These are phyloP conservation scores for Isatis tinctoria DNA, from an alignment of 345 rosid genomes.

Conservation along the genomic window DNA sequence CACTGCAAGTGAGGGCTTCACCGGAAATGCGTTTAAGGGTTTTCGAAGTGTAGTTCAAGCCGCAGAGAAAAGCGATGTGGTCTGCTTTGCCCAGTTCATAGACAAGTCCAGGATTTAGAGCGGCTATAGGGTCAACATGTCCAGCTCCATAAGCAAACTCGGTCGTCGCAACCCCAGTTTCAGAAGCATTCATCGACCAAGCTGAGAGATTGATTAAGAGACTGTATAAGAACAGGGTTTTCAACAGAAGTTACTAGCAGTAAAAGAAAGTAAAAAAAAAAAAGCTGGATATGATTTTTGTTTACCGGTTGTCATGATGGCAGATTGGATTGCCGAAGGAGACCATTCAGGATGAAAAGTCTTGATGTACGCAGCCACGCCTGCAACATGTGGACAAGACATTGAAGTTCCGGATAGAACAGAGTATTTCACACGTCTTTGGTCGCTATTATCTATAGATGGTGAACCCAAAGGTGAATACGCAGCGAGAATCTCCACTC, in stretches of 20 bases:
- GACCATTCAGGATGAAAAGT: constrained; percentile 50
- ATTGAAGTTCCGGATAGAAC: constrained; percentile 47
- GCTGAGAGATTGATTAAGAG: constrained; percentile 20
- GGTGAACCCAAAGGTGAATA: constrained; percentile 25
- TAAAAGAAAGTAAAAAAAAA: not conserved
- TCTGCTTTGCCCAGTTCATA: constrained; percentile 29
- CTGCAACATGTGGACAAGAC: constrained; percentile 54
- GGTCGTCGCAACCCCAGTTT: not conserved
- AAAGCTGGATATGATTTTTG: not conserved
- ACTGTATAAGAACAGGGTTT: not conserved
- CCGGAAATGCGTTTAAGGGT: constrained; percentile 23
- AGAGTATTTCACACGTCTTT: constrained; percentile 18
- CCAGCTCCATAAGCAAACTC: constrained; percentile 58
- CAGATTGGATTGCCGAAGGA: constrained; percentile 51
- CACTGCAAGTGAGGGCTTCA: constrained; percentile 29
- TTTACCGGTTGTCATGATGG: constrained; percentile 59
- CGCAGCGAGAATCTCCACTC: constrained; percentile 42
- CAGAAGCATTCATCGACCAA: constrained; percentile 31
- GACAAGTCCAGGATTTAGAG: constrained; percentile 39
- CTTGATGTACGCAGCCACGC: constrained; percentile 41
- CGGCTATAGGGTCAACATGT: constrained; percentile 42
- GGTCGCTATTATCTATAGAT: not conserved
- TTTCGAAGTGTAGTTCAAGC: constrained; percentile 20
- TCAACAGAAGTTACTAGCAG: not conserved
- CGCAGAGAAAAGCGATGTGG: constrained; percentile 40